Evolutionary conservation across 306 rosid genomes (phyloP).

Genomic region (Cucurbita ficifolia): DNA sequence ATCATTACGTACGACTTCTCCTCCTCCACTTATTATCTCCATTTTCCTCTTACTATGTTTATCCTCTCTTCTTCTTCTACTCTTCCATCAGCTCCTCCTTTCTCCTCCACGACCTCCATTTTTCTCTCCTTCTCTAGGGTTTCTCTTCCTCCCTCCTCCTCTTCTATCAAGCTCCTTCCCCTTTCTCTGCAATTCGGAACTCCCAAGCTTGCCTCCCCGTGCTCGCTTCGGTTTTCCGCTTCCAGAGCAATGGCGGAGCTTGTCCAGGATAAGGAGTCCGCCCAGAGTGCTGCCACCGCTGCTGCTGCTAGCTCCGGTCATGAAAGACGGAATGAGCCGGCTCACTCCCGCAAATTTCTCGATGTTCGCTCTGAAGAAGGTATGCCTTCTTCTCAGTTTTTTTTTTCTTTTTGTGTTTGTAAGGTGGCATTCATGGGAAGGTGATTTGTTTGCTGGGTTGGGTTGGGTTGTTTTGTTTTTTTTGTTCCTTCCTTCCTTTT

Average conservation of each 20-base stretch:
- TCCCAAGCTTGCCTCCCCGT: conserved; percentile 10
- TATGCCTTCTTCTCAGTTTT: background rate
- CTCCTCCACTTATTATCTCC: conserved; percentile 2
- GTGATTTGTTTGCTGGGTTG: background rate
- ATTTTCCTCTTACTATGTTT: conserved; percentile 17
- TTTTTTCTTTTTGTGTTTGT: background rate
- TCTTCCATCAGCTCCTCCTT: conserved; percentile 7
- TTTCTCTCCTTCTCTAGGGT: conserved; percentile 6
- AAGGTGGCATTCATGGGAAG: background rate
- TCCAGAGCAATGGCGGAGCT: conserved; percentile 31
- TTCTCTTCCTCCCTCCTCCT: conserved; percentile 3
- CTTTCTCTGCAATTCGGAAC: conserved; percentile 13
- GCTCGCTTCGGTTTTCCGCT: conserved; percentile 13
- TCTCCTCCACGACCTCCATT: conserved; percentile 5
- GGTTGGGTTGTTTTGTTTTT: background rate
- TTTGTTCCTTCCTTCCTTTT: background rate
- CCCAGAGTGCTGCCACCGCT: background rate
- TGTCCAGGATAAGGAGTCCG: conserved; percentile 19
- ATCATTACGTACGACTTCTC: background rate
- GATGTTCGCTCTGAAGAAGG: conserved; percentile 27
- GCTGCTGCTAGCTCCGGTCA: background rate
- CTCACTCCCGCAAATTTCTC: conserved; percentile 31
- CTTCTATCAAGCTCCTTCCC: conserved; percentile 13
- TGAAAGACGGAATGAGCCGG: conserved; percentile 4
- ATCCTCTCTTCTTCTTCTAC: conserved; percentile 18